Conservation (phyloP, 1,284 basidiomycete species). For the Ganoderma lingzhi region DNA sequence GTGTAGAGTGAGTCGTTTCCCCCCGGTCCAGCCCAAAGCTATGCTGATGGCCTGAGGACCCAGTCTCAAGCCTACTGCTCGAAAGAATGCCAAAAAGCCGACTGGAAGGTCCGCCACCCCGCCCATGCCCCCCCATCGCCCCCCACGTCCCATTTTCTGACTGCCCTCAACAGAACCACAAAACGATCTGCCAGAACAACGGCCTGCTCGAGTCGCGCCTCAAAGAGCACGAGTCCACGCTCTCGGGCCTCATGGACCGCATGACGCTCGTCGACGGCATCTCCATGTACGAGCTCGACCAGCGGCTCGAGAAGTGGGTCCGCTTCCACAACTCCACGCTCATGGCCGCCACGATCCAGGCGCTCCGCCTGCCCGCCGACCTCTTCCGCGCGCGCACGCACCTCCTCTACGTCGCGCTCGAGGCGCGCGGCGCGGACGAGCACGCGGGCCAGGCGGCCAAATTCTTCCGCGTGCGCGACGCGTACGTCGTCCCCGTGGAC, state of each 20-base stretch:
- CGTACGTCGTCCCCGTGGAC: conserved; percentile 31
- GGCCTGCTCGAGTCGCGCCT: conserved; percentile 32
- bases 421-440: conserved; percentile 29
- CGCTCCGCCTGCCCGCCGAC: conserved; percentile 33
- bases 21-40: not conserved
- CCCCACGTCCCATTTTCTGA: too few species aligned
- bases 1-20: conserved; percentile 31
- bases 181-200: conserved; percentile 35
- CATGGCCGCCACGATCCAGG: conserved; percentile 38
- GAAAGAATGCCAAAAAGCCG: conserved; percentile 39
- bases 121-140: too few species aligned
- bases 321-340: conserved; percentile 37
- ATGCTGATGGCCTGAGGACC: conserved; percentile 3
- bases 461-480: conserved; percentile 37
- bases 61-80: conserved; percentile 42
- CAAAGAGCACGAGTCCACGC: conserved; percentile 31
- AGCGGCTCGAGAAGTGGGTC: conserved; percentile 42
- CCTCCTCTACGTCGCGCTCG: conserved; percentile 35
- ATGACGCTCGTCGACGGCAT: conserved; percentile 37
- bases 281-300: conserved; percentile 39
- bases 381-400: conserved; percentile 34
- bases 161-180: conserved; percentile 41
- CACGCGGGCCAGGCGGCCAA: conserved; percentile 33
- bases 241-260: conserved; percentile 29
- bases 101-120: conserved; percentile 36